Evolutionary conservation across 2,329 filamentous ascomycete genomes (phyloP), one percentile per base, ranked within the genome.

Genomic region (Fusarium kyushuense): DNA sequence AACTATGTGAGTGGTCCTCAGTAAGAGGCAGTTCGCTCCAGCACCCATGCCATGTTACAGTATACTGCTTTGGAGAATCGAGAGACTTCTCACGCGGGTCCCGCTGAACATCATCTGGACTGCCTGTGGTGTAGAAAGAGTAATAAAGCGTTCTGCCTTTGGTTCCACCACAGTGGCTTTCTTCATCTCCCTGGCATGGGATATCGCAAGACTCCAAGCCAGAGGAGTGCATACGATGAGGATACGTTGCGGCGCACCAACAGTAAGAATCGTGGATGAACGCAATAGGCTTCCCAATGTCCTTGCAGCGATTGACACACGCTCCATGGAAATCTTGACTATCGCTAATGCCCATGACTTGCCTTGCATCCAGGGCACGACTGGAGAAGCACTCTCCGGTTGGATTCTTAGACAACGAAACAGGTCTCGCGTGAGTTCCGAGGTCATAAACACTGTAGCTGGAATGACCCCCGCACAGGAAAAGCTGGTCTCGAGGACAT

Each of bases 41-140:
- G 53, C 64, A 67, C 12, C 63, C 58, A 19, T 59, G 58, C 2
- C 36, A 54, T 7, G 58, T 53, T 1, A 5, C 10, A 6, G 10
- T 2, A 5, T 19, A 10, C 11, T 12, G 11, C 2, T 25, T 8
- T 0, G 49, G 41, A 1, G 13, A 1, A 14, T 51, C 33, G 14
- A 35, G 21, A 7, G 6, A 13, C 1, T 17, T 38, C 6, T 14
- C 5, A 0, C 12, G 10, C 1, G 23, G 32, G 5, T 49, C 32
- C 12, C n/a, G 8, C 13, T 16, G 6, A 10, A 19, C 14, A 27
- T 2, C 11, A 6, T 7, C 17, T 0, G 4, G 2, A 1, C 29
- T 12, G 3, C 33, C 33, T 19, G 58, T 62, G 1, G n/a, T 32
- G 19, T 35, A 63, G 6, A 38, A 21, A 8, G 49, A 58, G 1